Evolutionary conservation across 768 basidiomycete genomes (phyloP), one percentile per base, ranked within the genome.

Genomic region (Auricularia cornea): DNA sequence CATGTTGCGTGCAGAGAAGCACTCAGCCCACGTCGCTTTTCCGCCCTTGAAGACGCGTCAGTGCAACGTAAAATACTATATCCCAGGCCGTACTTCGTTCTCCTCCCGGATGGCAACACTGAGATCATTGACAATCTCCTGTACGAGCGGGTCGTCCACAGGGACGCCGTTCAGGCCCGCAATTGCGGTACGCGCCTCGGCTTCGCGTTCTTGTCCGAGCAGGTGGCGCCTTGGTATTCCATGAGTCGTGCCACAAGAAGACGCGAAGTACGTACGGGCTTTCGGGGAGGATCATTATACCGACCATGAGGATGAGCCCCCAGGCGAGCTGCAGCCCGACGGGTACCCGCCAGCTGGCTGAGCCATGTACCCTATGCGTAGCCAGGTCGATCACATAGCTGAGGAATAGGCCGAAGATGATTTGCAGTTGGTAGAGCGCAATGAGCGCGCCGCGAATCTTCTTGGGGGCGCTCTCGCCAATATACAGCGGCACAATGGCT

Each of bases 401-500:
- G 70, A 89, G 65, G 76, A 90, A 88, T 60, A 90, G 78, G n/a
- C 89, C 88, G 54, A 28, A 62, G 0, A 52, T 29, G 59, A 65
- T 52, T 35, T 89, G 88, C 14, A 90, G 76, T 70, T 91, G 89
- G 69, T 91, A 91, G 20, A 92, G 75, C 2, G 88, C 88, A 31
- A 92, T 75, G 11, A 79, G 83, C 23, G 86, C 82, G 8, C 89
- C 90, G 70, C 90, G 83, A 63, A 91, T 79, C 1, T 83, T 80
- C 69, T 89, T 89, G 0, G 90, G 90, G 0, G 89, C 83, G 0
- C 88, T 87, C 73, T 91, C 89, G 41, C 89, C 89, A 66, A 88
- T 89, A 71, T 90, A 91, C 6, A 91, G 66, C 11, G 72, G 74
- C 5, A 70, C 72, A 65, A 69, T 69, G 52, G 66, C 72, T 68